Base-by-base conservation (phyloP, 192 early-diverging fungal species). In the Coemansia sp. region DNA sequence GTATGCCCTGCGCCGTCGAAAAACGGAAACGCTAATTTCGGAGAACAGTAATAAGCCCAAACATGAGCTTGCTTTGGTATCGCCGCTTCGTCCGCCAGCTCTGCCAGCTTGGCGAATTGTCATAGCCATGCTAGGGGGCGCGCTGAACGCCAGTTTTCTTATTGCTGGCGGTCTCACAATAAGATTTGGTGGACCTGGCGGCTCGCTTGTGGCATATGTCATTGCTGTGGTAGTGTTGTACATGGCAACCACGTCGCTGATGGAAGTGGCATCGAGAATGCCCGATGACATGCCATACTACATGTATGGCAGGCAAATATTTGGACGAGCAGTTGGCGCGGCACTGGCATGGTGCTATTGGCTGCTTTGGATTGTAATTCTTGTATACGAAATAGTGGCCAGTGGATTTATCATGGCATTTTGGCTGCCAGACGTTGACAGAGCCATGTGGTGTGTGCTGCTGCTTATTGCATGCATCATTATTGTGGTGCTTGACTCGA, bases 291-390 rank as follows among this genome's bases (percentile, higher is more conserved):
- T 70, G 9, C 68, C 68, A 10, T 58, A 58, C 27, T 70, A 70
- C 26, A 54, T 71, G 69, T 61, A 38, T 49, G 62, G 62, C 44
- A 51, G 51, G 10, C 62, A 64, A 16, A 24, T 64, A 18, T 51
- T 64, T 21, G 69, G 69, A 0, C 54, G 34, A 32, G 28, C 62
- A 9, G 62, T 71, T 16, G 69, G 69, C 4, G 56, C 49, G 1
- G 69, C 69, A 8, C 16, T 65, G 53, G 62, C 62, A 0, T 71
- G 69, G 69, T 56, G 31, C 44, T 60, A 30, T 38, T 71, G 62
- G 62, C 52, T 71, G 1, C 26, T 58, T 32, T 71, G 69, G 69
- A 65, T 71, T 31, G 53, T 49, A 44, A 51, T 63, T n/a, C 22
- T 65, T 3, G 62, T 61, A 2, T 71, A 71, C 8, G 62, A 71